Evolutionary conservation across 2,329 filamentous ascomycete species (phyloP).

Genomic region (Talaromyces sp.): DNA sequence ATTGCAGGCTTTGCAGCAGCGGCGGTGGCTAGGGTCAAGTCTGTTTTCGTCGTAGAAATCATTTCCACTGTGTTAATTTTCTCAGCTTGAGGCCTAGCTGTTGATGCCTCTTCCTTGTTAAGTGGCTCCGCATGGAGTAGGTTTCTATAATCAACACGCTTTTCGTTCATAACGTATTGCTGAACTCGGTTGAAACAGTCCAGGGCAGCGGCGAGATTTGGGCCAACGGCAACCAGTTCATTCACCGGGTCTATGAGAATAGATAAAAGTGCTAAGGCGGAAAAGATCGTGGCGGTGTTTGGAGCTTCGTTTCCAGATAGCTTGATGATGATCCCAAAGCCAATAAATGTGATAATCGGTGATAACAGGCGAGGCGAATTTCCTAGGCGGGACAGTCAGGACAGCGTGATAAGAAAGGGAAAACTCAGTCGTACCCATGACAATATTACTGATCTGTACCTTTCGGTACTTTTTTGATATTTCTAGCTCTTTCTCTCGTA

Average conservation of each 20-base stretch:
- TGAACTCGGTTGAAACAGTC: constrained; percentile 41
- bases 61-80: background rate
- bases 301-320: constrained; percentile 6
- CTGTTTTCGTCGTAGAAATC: background rate
- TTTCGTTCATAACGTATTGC: constrained; percentile 24
- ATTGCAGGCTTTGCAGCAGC: background rate
- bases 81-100: background rate
- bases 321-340: constrained; percentile 1
- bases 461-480: constrained; percentile 39
- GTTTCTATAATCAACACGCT: constrained; percentile 2
- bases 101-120: background rate
- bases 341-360: constrained; percentile 9
- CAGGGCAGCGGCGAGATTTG: constrained; percentile 33
- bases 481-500: constrained; percentile 38
- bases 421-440: constrained; percentile 23
- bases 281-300: constrained; percentile 25
- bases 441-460: constrained; percentile 38
- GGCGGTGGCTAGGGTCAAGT: background rate
- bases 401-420: background rate
- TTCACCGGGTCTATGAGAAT: constrained; percentile 22
- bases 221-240: constrained; percentile 24
- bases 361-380: constrained; percentile 9
- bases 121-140: background rate
- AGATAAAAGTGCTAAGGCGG: constrained; percentile 23
- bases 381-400: background rate